Conservation (phyloP, 257 asterid species). For the Rehmannia glutinosa region DNA sequence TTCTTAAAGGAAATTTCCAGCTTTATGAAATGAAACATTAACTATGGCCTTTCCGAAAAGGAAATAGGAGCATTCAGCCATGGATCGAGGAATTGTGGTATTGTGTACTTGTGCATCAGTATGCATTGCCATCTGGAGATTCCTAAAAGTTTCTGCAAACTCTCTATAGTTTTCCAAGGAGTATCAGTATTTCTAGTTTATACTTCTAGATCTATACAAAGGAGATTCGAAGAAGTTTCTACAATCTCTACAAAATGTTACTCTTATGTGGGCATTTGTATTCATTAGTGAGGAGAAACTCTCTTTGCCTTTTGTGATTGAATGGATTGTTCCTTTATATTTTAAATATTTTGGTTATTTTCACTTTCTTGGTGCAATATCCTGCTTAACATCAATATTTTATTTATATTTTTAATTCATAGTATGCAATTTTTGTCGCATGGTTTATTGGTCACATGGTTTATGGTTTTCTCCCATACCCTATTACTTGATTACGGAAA, state of each 20-base stretch:
- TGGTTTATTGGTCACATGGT: constrained; percentile 2
- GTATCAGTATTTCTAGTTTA: too few species aligned
- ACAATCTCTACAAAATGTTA: too few species aligned
- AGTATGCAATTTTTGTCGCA: neutral
- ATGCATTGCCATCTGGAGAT: constrained; percentile 3
- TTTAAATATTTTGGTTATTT: constrained; percentile 1
- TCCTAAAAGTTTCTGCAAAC: too few species aligned
- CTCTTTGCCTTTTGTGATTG: too few species aligned
- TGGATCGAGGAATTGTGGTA: neutral
- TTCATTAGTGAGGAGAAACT: too few species aligned
- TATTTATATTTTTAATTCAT: too few species aligned
- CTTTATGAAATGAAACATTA: neutral
- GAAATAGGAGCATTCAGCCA: neutral
- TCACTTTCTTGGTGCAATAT: neutral
- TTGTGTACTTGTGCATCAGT: neutral
- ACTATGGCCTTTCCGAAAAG: neutral
- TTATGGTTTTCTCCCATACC: neutral
- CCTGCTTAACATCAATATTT: neutral
- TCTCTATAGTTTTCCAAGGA: too few species aligned
- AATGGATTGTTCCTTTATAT: neutral
- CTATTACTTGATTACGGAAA: neutral
- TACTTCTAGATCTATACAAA: too few species aligned
- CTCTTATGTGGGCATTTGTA: too few species aligned
- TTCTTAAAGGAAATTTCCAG: neutral
- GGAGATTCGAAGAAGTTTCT: too few species aligned